Base-by-base conservation (phyloP, 345 rosid genomes). In the Syzygium jambos region DNA sequence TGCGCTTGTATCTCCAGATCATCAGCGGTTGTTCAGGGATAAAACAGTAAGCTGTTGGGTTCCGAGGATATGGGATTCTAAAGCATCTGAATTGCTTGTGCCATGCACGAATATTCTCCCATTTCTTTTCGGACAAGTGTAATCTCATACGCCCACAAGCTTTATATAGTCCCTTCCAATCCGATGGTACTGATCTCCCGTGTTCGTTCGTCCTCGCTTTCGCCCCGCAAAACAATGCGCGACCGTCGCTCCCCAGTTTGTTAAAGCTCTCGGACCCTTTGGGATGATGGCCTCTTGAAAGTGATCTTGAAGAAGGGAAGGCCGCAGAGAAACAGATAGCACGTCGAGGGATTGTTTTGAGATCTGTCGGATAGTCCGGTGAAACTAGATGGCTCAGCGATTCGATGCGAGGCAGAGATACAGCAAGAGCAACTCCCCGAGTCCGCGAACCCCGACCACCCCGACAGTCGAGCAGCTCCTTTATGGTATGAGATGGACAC, bases 381-480 rank as follows among this genome's bases (percentile, higher is more conserved):
- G 55, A 52, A 59, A 11, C 82, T 49, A 21, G 38, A 85, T 34
- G 63, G 65, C 63, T 55, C 68, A 53, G n/a, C 86, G 51, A 22
- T 11, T 27, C n/a, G 82, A 73, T 38, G 82, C 49, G 82, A 49
- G 38, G 61, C 63, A 7, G 22, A 84, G 86, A 14, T 25, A 27
- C 23, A 43, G 85, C 53, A 49, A 52, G 13, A 53, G 85, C 85
- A 84, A 19, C 86, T 54, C 57, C 86, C 25, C 49, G 84, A 86
- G 90, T 51, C 89, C 92, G 49, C 87, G 85, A 87, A 85, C 87
- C 83, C 92, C 93, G 3, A 80, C 86, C 85, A 77, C 88, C 86
- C 92, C 96, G 22, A 89, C 91, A 9, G 51, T 89, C 82, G 90
- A 93, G 89, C 94, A 93, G 43, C 91, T 93, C 65, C 90, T 91